Conservation (phyloP, 2,329 filamentous ascomycete genomes). For the Aspergillus aculeatus region DNA sequence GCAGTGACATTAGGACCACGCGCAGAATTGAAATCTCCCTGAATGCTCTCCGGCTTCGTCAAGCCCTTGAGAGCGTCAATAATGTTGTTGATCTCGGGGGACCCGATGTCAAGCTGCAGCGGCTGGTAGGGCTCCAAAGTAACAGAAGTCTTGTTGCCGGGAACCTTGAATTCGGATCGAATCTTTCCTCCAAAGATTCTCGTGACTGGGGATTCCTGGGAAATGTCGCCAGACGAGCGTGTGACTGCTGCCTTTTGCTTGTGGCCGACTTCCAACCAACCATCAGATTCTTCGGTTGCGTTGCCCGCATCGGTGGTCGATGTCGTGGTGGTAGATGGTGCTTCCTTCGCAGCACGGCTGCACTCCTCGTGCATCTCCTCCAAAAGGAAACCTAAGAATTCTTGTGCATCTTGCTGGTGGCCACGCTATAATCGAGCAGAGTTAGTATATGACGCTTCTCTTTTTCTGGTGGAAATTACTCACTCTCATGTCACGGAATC, state of each 20-base stretch:
- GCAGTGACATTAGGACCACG: constrained; percentile 74
- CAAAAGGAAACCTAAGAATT: constrained; percentile 90
- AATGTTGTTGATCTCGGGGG: constrained; percentile 83
- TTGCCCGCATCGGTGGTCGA: constrained; percentile 45
- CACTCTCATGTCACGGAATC: constrained; percentile 90
- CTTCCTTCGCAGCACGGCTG: constrained; percentile 67
- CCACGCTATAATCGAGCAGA: constrained; percentile 60
- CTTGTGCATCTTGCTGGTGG: constrained; percentile 96
- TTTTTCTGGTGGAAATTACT: constrained; percentile 32
- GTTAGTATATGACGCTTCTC: constrained; percentile 1
- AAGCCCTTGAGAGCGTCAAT: constrained; percentile 83
- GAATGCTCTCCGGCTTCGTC: constrained; percentile 78
- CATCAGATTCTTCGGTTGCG: constrained; percentile 51
- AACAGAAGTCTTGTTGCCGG: constrained; percentile 84
- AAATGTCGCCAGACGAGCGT: constrained; percentile 74
- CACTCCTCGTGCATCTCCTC: constrained; percentile 95
- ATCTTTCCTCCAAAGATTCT: constrained; percentile 93
- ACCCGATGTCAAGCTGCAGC: constrained; percentile 89
- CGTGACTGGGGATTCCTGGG: constrained; percentile 76
- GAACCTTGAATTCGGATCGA: constrained; percentile 82
- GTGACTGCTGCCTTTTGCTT: constrained; percentile 87
- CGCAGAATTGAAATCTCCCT: constrained; percentile 78
- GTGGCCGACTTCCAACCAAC: constrained; percentile 93
- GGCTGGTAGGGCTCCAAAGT: constrained; percentile 93
- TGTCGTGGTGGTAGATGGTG: constrained; percentile 29